Conservation (phyloP, 345 rosid species). For the Limnanthes douglasii region DNA sequence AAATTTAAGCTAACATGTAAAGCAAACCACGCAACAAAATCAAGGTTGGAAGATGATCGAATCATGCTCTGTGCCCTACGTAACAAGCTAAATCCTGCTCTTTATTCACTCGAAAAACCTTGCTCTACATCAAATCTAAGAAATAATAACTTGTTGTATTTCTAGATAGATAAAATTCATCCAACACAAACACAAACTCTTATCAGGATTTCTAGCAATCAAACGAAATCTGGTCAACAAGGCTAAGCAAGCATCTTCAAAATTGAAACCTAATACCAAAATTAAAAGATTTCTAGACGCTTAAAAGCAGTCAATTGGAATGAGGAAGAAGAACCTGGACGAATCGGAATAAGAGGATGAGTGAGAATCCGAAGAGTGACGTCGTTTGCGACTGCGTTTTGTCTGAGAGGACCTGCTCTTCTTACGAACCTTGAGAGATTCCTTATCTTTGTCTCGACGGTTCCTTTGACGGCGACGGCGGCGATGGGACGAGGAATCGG, state of each 20-base stretch:
- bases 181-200: not conserved
- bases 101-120: no score
- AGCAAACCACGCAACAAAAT: no score
- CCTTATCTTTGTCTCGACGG: conserved; percentile 23
- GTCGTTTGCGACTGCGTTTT: conserved; percentile 46
- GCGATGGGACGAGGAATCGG: conserved; percentile 34
- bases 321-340: conserved; percentile 32
- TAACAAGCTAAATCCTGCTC: no score
- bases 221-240: no score
- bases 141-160: no score
- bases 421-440: conserved; percentile 62
- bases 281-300: not conserved
- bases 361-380: conserved; percentile 29
- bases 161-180: no score
- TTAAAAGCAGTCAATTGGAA: not conserved
- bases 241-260: not conserved
- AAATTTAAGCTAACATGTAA: no score
- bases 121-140: no score
- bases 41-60: no score
- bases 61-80: no score
- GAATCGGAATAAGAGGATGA: conserved; percentile 35
- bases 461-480: conserved; percentile 29
- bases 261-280: not conserved
- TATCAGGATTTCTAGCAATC: not conserved
- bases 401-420: conserved; percentile 37